Conservation (phyloP, 2,329 filamentous ascomycete genomes). For the Colletotrichum chlorophyti region DNA sequence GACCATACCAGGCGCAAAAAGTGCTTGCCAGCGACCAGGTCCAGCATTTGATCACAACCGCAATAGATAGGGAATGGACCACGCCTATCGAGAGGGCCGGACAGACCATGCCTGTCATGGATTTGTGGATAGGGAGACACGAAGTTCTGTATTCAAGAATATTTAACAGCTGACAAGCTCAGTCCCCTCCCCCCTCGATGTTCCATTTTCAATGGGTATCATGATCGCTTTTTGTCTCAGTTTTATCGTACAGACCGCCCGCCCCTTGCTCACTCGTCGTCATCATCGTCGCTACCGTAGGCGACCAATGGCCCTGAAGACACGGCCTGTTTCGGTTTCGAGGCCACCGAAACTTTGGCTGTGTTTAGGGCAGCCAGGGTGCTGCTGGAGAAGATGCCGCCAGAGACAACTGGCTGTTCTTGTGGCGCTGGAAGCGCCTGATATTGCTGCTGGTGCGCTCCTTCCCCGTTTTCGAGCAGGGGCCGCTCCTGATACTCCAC, state of each 20-base stretch:
- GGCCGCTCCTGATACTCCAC: slow-evolving; percentile 67
- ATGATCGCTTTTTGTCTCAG: slow-evolving; percentile 17
- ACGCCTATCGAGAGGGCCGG: slow-evolving; percentile 70
- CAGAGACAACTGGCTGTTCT: slow-evolving; percentile 44
- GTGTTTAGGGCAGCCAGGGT: slow-evolving; percentile 80
- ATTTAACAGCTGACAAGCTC: slow-evolving; percentile 72
- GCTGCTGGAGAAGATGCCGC: slow-evolving; percentile 80
- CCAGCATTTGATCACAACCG: slow-evolving; percentile 61
- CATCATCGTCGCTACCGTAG: slow-evolving; percentile 86
- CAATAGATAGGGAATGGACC: slow-evolving; percentile 67
- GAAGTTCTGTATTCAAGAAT: slow-evolving; percentile 86
- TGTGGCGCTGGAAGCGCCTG: slow-evolving; percentile 33
- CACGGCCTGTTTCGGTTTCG: slow-evolving; percentile 58
- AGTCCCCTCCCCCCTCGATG: slow-evolving; percentile 21
- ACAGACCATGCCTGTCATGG: slow-evolving; percentile 78
- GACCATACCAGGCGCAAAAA: slow-evolving; percentile 80
- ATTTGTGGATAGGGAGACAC: slow-evolving; percentile 83
- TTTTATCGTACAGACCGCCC: slow-evolving; percentile 75
- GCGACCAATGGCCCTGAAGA: slow-evolving; percentile 78
- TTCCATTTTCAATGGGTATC: slow-evolving; percentile 29
- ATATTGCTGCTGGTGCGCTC: slow-evolving; percentile 42
- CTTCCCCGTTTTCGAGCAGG: slow-evolving; percentile 60
- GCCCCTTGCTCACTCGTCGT: slow-evolving; percentile 42
- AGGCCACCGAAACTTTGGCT: slow-evolving; percentile 59
- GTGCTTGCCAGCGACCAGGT: slow-evolving; percentile 69